These are phyloP conservation scores for Quambalaria eucalypti DNA, from an alignment of 1,284 basidiomycete species.

Conservation along the genomic window DNA sequence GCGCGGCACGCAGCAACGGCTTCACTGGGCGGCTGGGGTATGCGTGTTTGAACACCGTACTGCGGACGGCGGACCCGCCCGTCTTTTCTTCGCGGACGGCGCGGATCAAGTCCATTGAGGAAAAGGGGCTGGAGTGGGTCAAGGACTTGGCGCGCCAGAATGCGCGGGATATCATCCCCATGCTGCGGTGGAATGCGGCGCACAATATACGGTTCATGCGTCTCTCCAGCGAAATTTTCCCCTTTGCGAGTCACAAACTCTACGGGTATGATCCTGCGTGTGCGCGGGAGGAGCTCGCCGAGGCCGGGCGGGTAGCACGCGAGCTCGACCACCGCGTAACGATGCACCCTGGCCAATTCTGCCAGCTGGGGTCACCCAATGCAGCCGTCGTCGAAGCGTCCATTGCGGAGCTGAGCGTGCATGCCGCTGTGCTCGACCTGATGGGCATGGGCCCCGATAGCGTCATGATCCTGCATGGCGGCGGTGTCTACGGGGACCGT, in stretches of 20 bases:
- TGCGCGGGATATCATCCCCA: constrained; percentile 56
- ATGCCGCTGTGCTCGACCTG: constrained; percentile 72
- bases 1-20: constrained; percentile 17
- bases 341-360: constrained; percentile 72
- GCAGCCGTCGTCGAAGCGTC: constrained; percentile 64
- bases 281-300: constrained; percentile 55
- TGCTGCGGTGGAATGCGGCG: constrained; percentile 54
- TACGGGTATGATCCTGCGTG: constrained; percentile 73
- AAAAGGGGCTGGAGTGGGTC: constrained; percentile 69
- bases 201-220: constrained; percentile 42
- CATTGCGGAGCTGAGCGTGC: constrained; percentile 70
- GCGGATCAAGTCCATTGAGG: constrained; percentile 67
- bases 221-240: constrained; percentile 64
- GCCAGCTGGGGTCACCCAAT: constrained; percentile 70
- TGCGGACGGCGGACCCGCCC: constrained; percentile 62
- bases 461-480: constrained; percentile 63
- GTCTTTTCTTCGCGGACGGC: constrained; percentile 69
- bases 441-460: constrained; percentile 69
- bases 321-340: constrained; percentile 72
- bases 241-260: constrained; percentile 70
- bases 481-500: constrained; percentile 75
- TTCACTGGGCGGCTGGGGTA: constrained; percentile 52
- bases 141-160: constrained; percentile 72
- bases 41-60: constrained; percentile 73
- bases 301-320: constrained; percentile 64